Base-by-base conservation (phyloP, 495 filamentous ascomycete genomes). In the Hypoxylon cercidicola region DNA sequence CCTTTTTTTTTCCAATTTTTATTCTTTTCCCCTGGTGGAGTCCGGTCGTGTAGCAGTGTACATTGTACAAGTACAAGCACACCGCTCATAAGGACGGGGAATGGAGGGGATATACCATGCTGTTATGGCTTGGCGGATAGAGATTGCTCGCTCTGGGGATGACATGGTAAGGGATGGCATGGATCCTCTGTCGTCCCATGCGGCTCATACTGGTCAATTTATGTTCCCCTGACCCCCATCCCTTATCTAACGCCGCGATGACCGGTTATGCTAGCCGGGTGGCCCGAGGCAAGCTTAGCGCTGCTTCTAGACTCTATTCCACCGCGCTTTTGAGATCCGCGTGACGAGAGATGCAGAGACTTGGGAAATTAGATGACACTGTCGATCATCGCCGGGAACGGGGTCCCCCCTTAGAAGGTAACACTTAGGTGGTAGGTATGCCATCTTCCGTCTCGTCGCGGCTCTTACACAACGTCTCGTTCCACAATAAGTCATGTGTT, bases 401-500 rank as follows among this genome's bases (percentile, higher is more conserved):
- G 55, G 47, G 25, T 28, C 44, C 60, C 48, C 64, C 23, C 60
- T 66, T 51, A 51, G 21, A 20, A 32, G 30, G 28, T 23, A 28
- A 4, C 18, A 11, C 52, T 50, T 55, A 49, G 20, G 35, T 54
- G n/a, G n/a, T n/a, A n/a, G n/a, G n/a, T n/a, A 68, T 68, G 65
- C 55, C 35, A 60, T 58, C 23, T 55, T 39, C 55, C 51, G 44
- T 63, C 47, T 54, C 41, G 50, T 60, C 60, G 47, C 49, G 49
- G 54, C 53, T 64, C 60, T 30, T 56, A 48, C 48, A 58, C 54
- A n/a, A 54, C 47, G 13, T 44, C 37, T 50, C 28, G 65, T 68
- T 63, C 65, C 65, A 68, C 65, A 63, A 48, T 63, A 63, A 68
- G 65, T 65, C 54, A 65, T 63, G 64, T 68, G 55, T 57, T 35